phyloP scores from a whole-genome alignment of 345 rosid species.

The Excoecaria agallocha region DNA sequence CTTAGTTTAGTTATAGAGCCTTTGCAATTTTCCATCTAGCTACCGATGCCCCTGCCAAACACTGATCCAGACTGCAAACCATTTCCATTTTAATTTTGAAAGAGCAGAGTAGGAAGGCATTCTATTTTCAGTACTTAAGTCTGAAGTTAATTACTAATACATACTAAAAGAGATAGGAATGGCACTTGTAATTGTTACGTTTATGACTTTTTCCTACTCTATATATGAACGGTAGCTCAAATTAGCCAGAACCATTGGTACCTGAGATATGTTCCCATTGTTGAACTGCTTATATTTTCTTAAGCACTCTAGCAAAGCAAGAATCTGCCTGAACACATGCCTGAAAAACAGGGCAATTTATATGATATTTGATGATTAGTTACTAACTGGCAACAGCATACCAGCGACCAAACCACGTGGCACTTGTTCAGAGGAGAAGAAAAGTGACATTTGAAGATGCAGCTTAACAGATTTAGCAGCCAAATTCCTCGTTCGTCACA shows the following conservation, averaged over 20 bases:
- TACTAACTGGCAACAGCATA: background rate
- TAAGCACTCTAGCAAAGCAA: too few species aligned
- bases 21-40: too few species aligned
- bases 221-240: background rate
- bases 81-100: too few species aligned
- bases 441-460: background rate
- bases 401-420: conserved; percentile 9
- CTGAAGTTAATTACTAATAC: too few species aligned
- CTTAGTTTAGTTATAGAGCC: too few species aligned
- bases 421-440: background rate
- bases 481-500: conserved; percentile 53
- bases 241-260: conserved; percentile 24
- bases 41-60: background rate
- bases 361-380: conserved; percentile 6
- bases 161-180: background rate
- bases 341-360: background rate
- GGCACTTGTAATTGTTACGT: background rate
- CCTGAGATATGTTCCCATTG: conserved; percentile 93
- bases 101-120: too few species aligned
- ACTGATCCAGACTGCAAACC: background rate
- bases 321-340: conserved; percentile 77
- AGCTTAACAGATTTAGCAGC: background rate
- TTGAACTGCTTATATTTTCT: too few species aligned
- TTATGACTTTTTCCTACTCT: background rate
- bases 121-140: too few species aligned